Percentiles rank a stretch among this genome's conserved stretches.
Conservation (phyloP, 75 land plant species). For the Sequoiadendron giganteum region DNA sequence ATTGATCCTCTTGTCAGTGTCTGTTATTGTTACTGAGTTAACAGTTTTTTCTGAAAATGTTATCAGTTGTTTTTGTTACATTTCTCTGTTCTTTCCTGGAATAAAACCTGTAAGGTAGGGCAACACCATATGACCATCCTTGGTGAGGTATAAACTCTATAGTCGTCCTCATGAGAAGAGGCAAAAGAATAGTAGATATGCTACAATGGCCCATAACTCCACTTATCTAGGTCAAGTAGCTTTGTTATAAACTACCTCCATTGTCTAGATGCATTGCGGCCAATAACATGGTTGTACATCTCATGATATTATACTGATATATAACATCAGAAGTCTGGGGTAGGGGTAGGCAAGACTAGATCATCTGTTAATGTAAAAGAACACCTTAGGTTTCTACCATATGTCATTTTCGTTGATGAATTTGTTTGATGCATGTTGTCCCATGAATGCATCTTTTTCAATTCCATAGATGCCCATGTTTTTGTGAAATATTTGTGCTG, state of each 20-base stretch:
- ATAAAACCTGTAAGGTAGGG: background rate
- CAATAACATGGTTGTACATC: background rate
- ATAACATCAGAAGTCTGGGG: background rate
- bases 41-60: background rate
- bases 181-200: background rate
- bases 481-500: no score
- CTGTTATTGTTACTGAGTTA: background rate
- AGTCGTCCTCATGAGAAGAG: background rate
- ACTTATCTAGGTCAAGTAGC: background rate
- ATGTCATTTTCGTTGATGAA: no score
- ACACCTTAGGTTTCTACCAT: no score
- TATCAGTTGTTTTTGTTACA: background rate
- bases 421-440: no score
- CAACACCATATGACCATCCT: background rate
- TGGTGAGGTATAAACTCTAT: no score
- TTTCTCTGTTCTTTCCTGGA: background rate
- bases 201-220: background rate
- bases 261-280: background rate
- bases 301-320: no score
- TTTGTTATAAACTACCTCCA: background rate
- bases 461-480: no score
- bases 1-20: background rate
- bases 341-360: no score
- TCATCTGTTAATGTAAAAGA: no score
- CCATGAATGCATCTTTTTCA: no score